A percentile compares a stretch with the other conserved stretches of the same genome.
phyloP scores from a whole-genome alignment of 371 early-diverging fungal genomes.

The Mucor lusitanicus region DNA sequence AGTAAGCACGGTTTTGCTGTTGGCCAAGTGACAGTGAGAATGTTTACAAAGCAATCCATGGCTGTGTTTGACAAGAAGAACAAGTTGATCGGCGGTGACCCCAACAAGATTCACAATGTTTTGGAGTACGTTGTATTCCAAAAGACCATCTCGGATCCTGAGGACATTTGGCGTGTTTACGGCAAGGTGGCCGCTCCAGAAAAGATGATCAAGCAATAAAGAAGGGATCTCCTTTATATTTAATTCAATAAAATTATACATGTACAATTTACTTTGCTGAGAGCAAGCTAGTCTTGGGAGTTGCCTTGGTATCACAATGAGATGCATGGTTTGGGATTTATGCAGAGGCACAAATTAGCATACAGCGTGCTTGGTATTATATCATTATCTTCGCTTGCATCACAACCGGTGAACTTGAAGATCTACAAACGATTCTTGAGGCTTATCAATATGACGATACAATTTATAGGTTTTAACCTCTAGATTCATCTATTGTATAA shows the following conservation, averaged over 20 bases:
- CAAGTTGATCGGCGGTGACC: conserved; percentile 57
- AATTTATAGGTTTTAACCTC: too few species aligned
- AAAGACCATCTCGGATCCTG: conserved; percentile 62
- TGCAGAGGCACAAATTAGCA: too few species aligned
- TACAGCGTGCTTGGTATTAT: too few species aligned
- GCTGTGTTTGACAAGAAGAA: conserved; percentile 64
- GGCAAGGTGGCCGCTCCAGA: conserved; percentile 66
- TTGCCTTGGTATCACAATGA: too few species aligned
- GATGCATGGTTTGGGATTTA: too few species aligned
- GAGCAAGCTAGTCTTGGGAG: too few species aligned
- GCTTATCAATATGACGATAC: too few species aligned
- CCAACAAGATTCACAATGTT: conserved; percentile 59
- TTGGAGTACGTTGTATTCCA: conserved; percentile 76
- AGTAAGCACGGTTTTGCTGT: conserved; percentile 55
- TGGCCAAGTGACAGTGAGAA: conserved; percentile 70
- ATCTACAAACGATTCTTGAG: too few species aligned
- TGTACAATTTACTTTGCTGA: too few species aligned
- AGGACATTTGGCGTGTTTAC: conserved; percentile 72
- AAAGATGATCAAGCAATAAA: conserved; percentile 28
- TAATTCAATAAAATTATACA: background rate
- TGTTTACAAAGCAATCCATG: conserved; percentile 73
- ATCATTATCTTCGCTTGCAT: too few species aligned
- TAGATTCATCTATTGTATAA: too few species aligned
- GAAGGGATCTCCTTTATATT: background rate
- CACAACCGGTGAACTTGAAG: too few species aligned